Percentiles rank a stretch among this genome's conserved stretches.
Evolutionary conservation across 306 rosid species (phyloP).

Genomic region (Arachis stenosperma): DNA sequence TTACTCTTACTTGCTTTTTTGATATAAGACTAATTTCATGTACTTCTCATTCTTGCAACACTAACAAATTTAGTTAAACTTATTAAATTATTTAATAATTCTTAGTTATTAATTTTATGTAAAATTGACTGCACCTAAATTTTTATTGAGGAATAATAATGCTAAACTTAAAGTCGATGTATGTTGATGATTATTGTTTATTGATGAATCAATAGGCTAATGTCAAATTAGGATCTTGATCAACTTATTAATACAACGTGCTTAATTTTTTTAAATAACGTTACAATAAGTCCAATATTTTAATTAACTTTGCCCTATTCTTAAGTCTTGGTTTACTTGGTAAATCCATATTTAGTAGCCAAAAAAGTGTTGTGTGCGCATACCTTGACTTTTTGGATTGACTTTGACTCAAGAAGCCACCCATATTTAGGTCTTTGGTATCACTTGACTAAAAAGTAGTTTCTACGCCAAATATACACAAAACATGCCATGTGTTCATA

Average conservation of each 20-base stretch:
- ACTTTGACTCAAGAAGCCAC: neutral
- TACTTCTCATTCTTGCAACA: too few relatives aligned
- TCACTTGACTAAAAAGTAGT: neutral
- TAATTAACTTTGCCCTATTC: neutral
- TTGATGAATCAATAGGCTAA: neutral
- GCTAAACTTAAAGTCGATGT: neutral
- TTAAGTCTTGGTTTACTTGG: neutral
- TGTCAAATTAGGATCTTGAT: neutral
- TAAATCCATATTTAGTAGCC: neutral
- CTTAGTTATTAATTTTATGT: too few relatives aligned
- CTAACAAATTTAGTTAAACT: too few relatives aligned
- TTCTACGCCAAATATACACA: neutral
- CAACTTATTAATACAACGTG: neutral
- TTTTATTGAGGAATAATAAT: too few relatives aligned
- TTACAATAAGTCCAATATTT: too few relatives aligned
- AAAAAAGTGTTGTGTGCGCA: neutral
- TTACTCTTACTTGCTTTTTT: too few relatives aligned
- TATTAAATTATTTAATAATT: too few relatives aligned
- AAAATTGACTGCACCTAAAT: too few relatives aligned
- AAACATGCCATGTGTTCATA: neutral
- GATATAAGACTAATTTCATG: too few relatives aligned
- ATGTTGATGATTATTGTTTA: neutral
- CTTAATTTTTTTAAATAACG: too few relatives aligned
- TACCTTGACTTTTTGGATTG: neutral
- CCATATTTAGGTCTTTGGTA: neutral